phyloP scores from a whole-genome alignment of 2,329 filamentous ascomycete genomes.

The Aspergillus niger region DNA sequence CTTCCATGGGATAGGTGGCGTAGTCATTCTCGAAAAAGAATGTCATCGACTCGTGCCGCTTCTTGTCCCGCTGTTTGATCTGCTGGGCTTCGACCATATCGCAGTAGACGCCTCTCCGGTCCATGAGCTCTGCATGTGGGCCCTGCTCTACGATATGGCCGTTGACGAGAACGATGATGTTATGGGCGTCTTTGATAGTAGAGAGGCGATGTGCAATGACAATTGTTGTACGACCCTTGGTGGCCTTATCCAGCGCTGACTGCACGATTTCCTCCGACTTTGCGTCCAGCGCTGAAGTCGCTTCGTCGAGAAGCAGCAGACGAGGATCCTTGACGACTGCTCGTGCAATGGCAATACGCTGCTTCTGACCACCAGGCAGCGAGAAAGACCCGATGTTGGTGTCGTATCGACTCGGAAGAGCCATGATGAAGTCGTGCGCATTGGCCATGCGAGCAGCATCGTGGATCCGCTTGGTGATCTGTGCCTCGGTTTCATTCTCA shows the following conservation, averaged over 20 bases:
- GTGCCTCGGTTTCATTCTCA: constrained; percentile 63
- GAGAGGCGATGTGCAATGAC: constrained; percentile 48
- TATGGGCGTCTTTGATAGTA: constrained; percentile 45
- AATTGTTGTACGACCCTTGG: constrained; percentile 51
- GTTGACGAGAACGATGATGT: constrained; percentile 71
- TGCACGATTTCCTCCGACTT: constrained; percentile 85
- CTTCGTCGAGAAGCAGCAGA: constrained; percentile 83
- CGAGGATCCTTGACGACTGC: constrained; percentile 79
- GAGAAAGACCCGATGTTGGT: constrained; percentile 20
- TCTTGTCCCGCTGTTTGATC: constrained; percentile 51
- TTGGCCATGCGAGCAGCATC: constrained; percentile 43
- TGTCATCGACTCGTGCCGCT: constrained; percentile 11
- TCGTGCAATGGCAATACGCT: constrained; percentile 81
- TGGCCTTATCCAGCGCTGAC: constrained; percentile 73
- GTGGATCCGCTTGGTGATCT: constrained; percentile 27
- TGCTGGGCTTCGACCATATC: constrained; percentile 70
- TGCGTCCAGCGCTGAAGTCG: constrained; percentile 82
- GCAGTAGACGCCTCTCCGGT: constrained; percentile 68
- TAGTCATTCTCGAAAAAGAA: constrained; percentile 18
- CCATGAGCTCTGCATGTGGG: constrained; percentile 72
- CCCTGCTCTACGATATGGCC: constrained; percentile 86
- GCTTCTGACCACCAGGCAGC: constrained; percentile 57
- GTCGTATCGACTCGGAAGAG: constrained; percentile 63
- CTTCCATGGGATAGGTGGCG: neutral
- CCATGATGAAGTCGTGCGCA: constrained; percentile 77